Percentiles rank a stretch among this genome's conserved stretches.
These are phyloP conservation scores for Saturnispora gosingensis DNA, from an alignment of 805 yeast genomes.

Conservation along the genomic window DNA sequence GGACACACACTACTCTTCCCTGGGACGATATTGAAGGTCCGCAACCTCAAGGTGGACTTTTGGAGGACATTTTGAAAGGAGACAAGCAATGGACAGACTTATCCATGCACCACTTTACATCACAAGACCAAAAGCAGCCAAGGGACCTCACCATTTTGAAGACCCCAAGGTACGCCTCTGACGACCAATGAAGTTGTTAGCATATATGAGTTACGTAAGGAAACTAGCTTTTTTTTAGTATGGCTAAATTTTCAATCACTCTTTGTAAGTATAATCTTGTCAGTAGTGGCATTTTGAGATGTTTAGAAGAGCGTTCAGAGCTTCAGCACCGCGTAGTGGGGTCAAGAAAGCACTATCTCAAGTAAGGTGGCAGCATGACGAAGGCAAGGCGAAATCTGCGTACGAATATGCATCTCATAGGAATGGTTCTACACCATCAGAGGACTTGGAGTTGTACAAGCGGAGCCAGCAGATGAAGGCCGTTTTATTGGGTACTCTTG, in stretches of 20 bases:
- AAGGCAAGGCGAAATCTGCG: neutral
- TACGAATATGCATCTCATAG: slow-evolving; percentile 5
- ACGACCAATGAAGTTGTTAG: neutral
- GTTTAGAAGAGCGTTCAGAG: neutral
- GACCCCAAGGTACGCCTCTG: neutral
- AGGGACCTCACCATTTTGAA: neutral
- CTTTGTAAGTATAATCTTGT: neutral
- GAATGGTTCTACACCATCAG: neutral
- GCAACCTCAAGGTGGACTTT: neutral
- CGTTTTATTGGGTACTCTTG: slow-evolving; percentile 27
- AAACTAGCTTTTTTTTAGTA: neutral
- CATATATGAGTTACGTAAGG: neutral
- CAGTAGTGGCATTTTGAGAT: neutral
- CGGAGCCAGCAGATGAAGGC: slow-evolving; percentile 2
- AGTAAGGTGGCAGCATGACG: neutral
- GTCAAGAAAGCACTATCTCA: neutral
- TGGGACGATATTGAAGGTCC: slow-evolving; percentile 5
- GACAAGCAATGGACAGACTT: neutral
- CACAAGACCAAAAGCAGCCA: neutral
- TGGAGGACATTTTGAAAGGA: neutral
- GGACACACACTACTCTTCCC: neutral
- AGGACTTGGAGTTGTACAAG: neutral
- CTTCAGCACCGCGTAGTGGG: neutral
- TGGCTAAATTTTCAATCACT: neutral
- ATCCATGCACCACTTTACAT: neutral